Evolutionary conservation across 2,329 filamentous ascomycete species (phyloP).

Genomic region (Colletotrichum cuscutae): DNA sequence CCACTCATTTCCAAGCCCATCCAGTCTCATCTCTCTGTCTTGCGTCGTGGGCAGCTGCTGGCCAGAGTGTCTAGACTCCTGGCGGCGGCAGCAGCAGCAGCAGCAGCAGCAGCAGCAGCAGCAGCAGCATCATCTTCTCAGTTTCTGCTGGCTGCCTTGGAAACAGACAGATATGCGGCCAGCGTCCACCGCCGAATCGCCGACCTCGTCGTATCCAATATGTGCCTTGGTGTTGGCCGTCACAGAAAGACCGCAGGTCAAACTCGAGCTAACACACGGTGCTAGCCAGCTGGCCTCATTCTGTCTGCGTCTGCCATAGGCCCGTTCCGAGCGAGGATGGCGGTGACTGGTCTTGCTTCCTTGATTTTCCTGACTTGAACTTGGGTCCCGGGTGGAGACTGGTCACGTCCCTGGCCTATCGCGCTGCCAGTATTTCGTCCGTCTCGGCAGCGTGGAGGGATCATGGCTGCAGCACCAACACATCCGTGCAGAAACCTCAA

Average conservation of each 20-base stretch:
- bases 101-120: no score
- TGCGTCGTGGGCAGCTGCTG: slow-evolving; percentile 10
- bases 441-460: slow-evolving; percentile 49
- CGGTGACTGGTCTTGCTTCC: slow-evolving; percentile 50
- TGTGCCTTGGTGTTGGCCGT: slow-evolving; percentile 25
- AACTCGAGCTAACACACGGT: slow-evolving; percentile 44
- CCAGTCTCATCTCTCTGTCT: slow-evolving; percentile 25
- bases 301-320: slow-evolving; percentile 53
- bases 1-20: slow-evolving; percentile 15
- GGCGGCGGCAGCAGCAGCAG: neutral
- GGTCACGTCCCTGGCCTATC: slow-evolving; percentile 55
- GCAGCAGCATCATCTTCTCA: neutral
- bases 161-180: slow-evolving; percentile 9
- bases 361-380: slow-evolving; percentile 53
- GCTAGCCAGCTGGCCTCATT: slow-evolving; percentile 52
- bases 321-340: slow-evolving; percentile 41
- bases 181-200: neutral
- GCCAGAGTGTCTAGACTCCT: slow-evolving; percentile 18
- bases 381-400: slow-evolving; percentile 49
- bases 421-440: slow-evolving; percentile 42
- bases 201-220: neutral
- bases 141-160: neutral
- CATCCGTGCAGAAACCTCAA: slow-evolving; percentile 50
- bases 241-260: slow-evolving; percentile 41
- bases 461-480: slow-evolving; percentile 57